Percentiles rank a stretch among this genome's conserved stretches.
Evolutionary conservation across 2,329 filamentous ascomycete species (phyloP).

Genomic region (Neoscytalidium dimidiatum): DNA sequence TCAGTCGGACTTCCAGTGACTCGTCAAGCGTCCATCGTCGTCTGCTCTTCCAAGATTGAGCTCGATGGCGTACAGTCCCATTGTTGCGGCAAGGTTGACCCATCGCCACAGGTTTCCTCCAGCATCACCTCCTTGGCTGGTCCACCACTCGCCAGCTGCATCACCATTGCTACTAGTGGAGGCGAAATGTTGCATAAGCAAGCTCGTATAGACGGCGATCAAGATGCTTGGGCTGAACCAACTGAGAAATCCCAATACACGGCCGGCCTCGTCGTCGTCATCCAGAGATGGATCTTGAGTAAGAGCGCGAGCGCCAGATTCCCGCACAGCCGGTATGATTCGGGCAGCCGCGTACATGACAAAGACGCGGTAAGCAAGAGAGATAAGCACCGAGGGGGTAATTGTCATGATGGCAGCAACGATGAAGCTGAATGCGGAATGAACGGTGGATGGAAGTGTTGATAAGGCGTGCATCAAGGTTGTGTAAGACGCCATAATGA

Average conservation of each 20-base stretch:
- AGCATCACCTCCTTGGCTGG: slow-evolving; percentile 75
- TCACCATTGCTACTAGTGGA: slow-evolving; percentile 61
- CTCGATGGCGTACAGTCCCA: slow-evolving; percentile 88
- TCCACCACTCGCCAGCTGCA: slow-evolving; percentile 72
- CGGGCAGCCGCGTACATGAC: slow-evolving; percentile 94
- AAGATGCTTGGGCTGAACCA: slow-evolving; percentile 96
- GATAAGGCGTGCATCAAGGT: slow-evolving; percentile 83
- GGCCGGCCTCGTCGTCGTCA: slow-evolving; percentile 79
- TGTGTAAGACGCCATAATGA: slow-evolving; percentile 98
- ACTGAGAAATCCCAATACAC: slow-evolving; percentile 78
- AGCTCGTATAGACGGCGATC: slow-evolving; percentile 93
- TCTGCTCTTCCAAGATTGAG: slow-evolving; percentile 84
- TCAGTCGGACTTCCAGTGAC: slow-evolving; percentile 95
- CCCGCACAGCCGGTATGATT: slow-evolving; percentile 91
- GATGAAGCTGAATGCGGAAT: slow-evolving; percentile 81
- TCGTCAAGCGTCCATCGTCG: slow-evolving; percentile 68
- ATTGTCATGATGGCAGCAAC: slow-evolving; percentile 93
- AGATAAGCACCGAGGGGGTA: slow-evolving; percentile 93
- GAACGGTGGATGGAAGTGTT: slow-evolving; percentile 78
- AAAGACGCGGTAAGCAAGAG: slow-evolving; percentile 86
- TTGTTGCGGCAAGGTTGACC: slow-evolving; percentile 87
- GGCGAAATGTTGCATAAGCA: slow-evolving; percentile 93
- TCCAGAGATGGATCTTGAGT: slow-evolving; percentile 84
- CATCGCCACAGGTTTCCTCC: slow-evolving; percentile 90
- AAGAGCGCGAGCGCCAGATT: slow-evolving; percentile 79